These are phyloP conservation scores for Lentinula guzmanii DNA, from an alignment of 768 basidiomycete genomes.

Conservation along the genomic window DNA sequence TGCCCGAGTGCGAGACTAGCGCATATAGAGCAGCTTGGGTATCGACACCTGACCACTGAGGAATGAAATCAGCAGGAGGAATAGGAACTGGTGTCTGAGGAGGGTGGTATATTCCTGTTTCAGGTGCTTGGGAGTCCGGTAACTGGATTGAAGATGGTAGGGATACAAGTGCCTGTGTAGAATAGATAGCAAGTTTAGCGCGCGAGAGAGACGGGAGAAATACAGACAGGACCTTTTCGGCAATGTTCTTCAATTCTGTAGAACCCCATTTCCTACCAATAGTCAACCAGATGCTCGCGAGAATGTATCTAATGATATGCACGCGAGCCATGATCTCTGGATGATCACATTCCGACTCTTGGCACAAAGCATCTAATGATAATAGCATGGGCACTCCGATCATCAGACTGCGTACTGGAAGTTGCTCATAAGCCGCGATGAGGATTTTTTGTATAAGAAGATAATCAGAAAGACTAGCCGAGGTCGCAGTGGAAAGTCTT, in stretches of 20 bases:
- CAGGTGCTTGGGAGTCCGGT: conserved; percentile 25
- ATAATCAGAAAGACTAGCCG: conserved; percentile 72
- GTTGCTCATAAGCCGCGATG: conserved; percentile 55
- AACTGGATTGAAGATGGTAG: conserved; percentile 31
- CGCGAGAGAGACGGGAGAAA: conserved; percentile 1
- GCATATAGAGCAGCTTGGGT: conserved; percentile 46
- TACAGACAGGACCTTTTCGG: conserved; percentile 43
- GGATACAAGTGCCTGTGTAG: conserved; percentile 37
- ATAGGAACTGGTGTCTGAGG: conserved; percentile 41
- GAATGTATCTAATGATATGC: conserved; percentile 53
- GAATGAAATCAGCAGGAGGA: conserved; percentile 18
- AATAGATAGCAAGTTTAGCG: conserved; percentile 9
- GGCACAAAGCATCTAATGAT: conserved; percentile 55
- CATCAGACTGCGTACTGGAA: conserved; percentile 72
- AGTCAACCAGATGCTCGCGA: conserved; percentile 59
- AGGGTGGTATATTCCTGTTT: conserved; percentile 35
- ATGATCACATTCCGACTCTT: conserved; percentile 34
- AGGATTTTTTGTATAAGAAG: conserved; percentile 65
- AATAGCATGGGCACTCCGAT: conserved; percentile 83
- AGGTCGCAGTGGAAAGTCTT: conserved; percentile 32
- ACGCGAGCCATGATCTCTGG: conserved; percentile 35
- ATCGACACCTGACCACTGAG: conserved; percentile 41
- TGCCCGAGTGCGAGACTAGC: conserved; percentile 44
- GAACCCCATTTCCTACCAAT: conserved; percentile 72
- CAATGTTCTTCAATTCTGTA: conserved; percentile 42